Evolutionary conservation across 495 filamentous ascomycete genomes (phyloP).

Genomic region (Chaetomium fimeti): DNA sequence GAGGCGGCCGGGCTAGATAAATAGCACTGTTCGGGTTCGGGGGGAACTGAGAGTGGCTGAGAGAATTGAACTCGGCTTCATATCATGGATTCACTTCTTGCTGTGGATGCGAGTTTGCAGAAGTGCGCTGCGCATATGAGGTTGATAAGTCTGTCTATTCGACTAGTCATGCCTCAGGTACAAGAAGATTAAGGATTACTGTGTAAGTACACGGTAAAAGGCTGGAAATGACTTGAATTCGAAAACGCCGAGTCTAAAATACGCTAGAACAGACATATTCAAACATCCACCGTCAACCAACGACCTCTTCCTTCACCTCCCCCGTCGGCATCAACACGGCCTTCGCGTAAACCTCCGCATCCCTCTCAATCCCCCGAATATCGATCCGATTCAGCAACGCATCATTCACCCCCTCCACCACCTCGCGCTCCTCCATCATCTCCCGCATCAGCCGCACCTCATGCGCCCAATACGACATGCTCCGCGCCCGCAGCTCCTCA

Average conservation of each 20-base stretch:
- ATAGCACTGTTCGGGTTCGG: not conserved
- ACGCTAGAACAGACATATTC: not conserved
- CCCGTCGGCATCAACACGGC: constrained; percentile 43
- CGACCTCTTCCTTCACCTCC: constrained; percentile 7
- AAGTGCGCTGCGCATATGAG: not conserved
- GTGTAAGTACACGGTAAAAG: too few relatives aligned
- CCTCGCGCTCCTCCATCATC: constrained; percentile 60
- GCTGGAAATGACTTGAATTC: too few relatives aligned
- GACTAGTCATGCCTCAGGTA: too few relatives aligned
- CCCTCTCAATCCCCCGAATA: constrained; percentile 46
- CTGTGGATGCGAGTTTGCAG: not conserved
- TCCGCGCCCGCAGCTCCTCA: constrained; percentile 49
- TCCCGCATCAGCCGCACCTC: constrained; percentile 56
- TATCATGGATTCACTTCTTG: not conserved
- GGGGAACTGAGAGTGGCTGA: not conserved
- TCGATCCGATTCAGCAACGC: constrained; percentile 53
- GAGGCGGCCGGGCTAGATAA: not conserved
- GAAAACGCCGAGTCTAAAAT: too few relatives aligned
- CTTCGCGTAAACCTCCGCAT: constrained; percentile 56
- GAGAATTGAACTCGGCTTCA: not conserved
- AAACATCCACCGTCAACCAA: constrained; percentile 1
- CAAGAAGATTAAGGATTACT: too few relatives aligned
- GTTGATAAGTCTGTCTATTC: too few relatives aligned
- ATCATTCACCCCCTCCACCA: constrained; percentile 56
- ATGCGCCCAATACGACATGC: constrained; percentile 51